Evolutionary conservation across 1,284 basidiomycete species (phyloP).

Genomic region (Mycena sp.): DNA sequence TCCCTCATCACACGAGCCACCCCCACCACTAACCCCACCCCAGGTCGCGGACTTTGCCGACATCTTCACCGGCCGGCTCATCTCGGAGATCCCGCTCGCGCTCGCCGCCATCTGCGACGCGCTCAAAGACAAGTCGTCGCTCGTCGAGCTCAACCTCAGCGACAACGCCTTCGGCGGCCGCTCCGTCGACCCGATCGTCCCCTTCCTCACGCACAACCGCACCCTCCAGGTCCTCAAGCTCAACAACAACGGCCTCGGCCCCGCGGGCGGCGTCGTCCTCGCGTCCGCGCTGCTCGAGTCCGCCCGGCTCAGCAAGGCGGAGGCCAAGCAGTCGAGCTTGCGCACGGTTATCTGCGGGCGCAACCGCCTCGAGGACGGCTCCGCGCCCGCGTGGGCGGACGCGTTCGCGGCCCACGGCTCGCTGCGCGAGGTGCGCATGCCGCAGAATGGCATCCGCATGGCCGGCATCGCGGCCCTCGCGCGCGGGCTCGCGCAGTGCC

Average conservation of each 20-base stretch:
- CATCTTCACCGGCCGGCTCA: constrained; percentile 97
- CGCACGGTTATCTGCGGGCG: constrained; percentile 91
- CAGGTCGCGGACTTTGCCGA: constrained; percentile 97
- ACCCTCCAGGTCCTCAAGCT: constrained; percentile 87
- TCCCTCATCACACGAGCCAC: constrained; percentile 28
- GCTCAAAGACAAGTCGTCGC: constrained; percentile 80
- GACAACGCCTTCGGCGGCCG: constrained; percentile 98
- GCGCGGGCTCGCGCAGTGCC: constrained; percentile 77
- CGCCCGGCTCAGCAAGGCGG: constrained; percentile 73
- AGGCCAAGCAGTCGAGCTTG: constrained; percentile 77
- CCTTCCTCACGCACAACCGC: constrained; percentile 85
- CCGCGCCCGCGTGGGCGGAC: constrained; percentile 84
- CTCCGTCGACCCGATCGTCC: constrained; percentile 94
- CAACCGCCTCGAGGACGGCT: constrained; percentile 94
- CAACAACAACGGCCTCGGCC: constrained; percentile 98
- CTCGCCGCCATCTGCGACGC: constrained; percentile 91
- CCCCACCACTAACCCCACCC: constrained; percentile 10
- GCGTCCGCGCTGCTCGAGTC: constrained; percentile 87
- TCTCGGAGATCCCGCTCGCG: constrained; percentile 94
- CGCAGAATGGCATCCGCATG: constrained; percentile 97
- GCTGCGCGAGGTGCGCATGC: constrained; percentile 90
- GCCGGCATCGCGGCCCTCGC: constrained; percentile 90
- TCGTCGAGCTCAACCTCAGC: constrained; percentile 90
- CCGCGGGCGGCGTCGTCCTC: constrained; percentile 87
- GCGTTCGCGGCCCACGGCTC: constrained; percentile 89